phyloP scores from a whole-genome alignment of 73 alveolate genomes.

The Uronychia setigera region DNA sequence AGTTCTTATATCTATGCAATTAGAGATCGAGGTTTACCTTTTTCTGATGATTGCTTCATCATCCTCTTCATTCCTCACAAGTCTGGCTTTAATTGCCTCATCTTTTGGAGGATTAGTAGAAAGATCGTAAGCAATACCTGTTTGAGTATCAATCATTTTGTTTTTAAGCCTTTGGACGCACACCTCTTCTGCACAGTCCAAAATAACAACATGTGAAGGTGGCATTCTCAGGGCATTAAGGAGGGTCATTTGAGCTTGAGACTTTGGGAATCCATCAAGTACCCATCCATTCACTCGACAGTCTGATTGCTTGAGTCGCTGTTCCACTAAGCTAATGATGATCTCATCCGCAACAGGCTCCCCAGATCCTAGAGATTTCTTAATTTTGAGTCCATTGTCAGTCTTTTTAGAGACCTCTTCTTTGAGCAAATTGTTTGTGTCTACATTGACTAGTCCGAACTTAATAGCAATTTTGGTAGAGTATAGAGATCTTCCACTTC shows the following conservation, averaged over 20 bases:
- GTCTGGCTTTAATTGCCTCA: slow-evolving; percentile 52
- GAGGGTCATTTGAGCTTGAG: slow-evolving; percentile 74
- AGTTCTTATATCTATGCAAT: neutral
- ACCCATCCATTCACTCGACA: slow-evolving; percentile 81
- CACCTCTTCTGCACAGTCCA: slow-evolving; percentile 53
- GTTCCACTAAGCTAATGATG: slow-evolving; percentile 76
- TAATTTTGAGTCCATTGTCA: slow-evolving; percentile 71
- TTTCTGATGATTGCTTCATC: slow-evolving; percentile 45
- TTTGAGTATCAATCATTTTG: slow-evolving; percentile 78
- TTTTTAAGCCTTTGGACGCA: slow-evolving; percentile 61
- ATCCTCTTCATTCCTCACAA: slow-evolving; percentile 49
- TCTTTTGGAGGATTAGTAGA: slow-evolving; percentile 56
- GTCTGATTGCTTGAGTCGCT: slow-evolving; percentile 82
- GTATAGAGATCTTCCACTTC: slow-evolving; percentile 88
- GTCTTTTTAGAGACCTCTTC: slow-evolving; percentile 79
- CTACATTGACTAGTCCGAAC: slow-evolving; percentile 85
- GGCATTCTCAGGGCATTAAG: slow-evolving; percentile 69
- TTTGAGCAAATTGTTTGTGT: slow-evolving; percentile 74
- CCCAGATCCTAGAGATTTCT: slow-evolving; percentile 70
- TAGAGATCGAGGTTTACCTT: slow-evolving; percentile 28
- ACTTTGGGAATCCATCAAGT: slow-evolving; percentile 90
- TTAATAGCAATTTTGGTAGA: slow-evolving; percentile 74
- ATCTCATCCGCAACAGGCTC: slow-evolving; percentile 86
- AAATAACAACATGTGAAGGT: slow-evolving; percentile 78
- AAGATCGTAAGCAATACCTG: slow-evolving; percentile 61